phyloP scores from a whole-genome alignment of 805 yeast genomes.

The Monosporozyma siamensis region DNA sequence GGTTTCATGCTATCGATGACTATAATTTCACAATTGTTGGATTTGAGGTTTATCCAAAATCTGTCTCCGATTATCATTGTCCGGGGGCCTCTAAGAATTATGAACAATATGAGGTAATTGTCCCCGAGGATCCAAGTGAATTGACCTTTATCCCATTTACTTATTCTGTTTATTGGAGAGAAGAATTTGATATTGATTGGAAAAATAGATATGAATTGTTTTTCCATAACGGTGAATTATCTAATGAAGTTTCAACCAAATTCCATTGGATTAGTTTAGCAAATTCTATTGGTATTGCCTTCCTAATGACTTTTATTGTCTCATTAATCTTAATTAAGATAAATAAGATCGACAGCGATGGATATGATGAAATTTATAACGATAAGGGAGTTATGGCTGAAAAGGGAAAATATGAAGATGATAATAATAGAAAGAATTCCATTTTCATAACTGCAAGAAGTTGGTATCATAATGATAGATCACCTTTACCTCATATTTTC shows the following conservation, averaged over 20 bases:
- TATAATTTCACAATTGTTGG: constrained; percentile 62
- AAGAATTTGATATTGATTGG: constrained; percentile 59
- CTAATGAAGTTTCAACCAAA: constrained; percentile 33
- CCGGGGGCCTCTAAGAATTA: constrained; percentile 64
- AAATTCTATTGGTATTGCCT: constrained; percentile 58
- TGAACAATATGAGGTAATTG: constrained; percentile 45
- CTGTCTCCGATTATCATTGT: constrained; percentile 57
- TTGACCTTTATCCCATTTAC: constrained; percentile 59
- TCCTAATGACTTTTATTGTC: constrained; percentile 53
- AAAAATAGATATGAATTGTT: constrained; percentile 66
- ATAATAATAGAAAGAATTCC: constrained; percentile 19
- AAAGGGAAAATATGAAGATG: neutral
- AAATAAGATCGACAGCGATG: constrained; percentile 12
- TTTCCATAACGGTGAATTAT: constrained; percentile 41
- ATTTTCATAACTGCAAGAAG: constrained; percentile 42
- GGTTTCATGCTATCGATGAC: constrained; percentile 50
- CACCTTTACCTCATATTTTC: constrained; percentile 33
- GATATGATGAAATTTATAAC: constrained; percentile 15
- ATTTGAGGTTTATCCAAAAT: constrained; percentile 80
- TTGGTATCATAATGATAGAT: constrained; percentile 30
- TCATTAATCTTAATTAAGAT: constrained; percentile 42
- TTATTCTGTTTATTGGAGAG: constrained; percentile 83
- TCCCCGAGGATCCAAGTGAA: constrained; percentile 30
- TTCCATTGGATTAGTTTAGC: constrained; percentile 74
- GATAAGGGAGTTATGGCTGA: constrained; percentile 4